phyloP scores from a whole-genome alignment of 352 stramenopile species.

The Phytophthora gonapodyides region DNA sequence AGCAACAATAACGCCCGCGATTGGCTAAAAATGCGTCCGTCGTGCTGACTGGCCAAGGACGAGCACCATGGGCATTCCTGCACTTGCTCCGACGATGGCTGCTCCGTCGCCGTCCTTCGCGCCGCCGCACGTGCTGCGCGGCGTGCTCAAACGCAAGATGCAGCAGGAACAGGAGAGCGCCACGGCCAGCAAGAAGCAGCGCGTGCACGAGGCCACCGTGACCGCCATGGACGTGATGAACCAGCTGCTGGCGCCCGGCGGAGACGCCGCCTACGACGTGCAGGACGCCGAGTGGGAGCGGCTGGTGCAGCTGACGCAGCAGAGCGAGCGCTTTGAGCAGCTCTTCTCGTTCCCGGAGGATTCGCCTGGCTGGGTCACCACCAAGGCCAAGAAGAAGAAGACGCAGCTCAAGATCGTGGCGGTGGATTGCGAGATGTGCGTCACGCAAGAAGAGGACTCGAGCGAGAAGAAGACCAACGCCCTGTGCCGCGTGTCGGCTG shows the following conservation, averaged over 20 bases:
- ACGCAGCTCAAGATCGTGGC: slow-evolving; percentile 73
- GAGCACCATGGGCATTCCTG: background rate
- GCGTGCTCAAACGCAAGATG: slow-evolving; percentile 46
- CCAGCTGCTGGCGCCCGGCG: slow-evolving; percentile 44
- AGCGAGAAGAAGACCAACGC: slow-evolving; percentile 53
- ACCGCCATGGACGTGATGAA: slow-evolving; percentile 81
- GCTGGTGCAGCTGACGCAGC: slow-evolving; percentile 70
- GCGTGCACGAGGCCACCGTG: slow-evolving; percentile 57
- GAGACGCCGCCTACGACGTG: slow-evolving; percentile 62
- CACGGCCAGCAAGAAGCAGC: slow-evolving; percentile 59
- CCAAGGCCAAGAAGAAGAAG: slow-evolving; percentile 64
- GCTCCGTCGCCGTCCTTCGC: background rate
- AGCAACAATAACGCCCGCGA: no score
- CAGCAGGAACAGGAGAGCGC: slow-evolving; percentile 15
- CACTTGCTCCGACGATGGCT: slow-evolving; percentile 12
- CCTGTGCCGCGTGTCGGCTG: slow-evolving; percentile 79
- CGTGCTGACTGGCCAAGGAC: slow-evolving; percentile 31
- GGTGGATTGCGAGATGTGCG: slow-evolving; percentile 89
- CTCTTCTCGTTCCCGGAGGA: slow-evolving; percentile 60
- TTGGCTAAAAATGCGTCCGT: no score
- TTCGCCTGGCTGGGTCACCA: slow-evolving; percentile 56
- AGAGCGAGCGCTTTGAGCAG: slow-evolving; percentile 59
- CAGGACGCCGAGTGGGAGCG: slow-evolving; percentile 63
- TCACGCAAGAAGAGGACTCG: slow-evolving; percentile 43
- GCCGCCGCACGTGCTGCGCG: slow-evolving; percentile 23